A percentile compares a stretch with the other conserved stretches of the same genome.
These are phyloP conservation scores for Tricholoma hemisulphureum DNA, from an alignment of 768 basidiomycete genomes.

Conservation along the genomic window DNA sequence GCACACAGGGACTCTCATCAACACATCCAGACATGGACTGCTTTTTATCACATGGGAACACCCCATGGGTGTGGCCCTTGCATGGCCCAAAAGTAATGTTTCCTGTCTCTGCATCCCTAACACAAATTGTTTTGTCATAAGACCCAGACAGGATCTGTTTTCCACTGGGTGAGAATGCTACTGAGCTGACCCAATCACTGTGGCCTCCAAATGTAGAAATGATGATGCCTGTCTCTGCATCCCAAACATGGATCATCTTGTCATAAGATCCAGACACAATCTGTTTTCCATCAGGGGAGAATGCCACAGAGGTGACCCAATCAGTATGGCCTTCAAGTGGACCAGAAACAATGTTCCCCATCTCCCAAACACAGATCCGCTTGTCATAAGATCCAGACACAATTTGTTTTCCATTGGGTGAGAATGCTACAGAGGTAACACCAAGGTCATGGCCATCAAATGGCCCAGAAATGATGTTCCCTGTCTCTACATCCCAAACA, in stretches of 20 bases:
- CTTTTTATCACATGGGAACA: slow-evolving; percentile 4
- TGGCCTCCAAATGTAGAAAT: neutral
- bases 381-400: too few species aligned
- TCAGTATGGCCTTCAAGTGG: neutral
- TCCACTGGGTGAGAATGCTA: neutral
- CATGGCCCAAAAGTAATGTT: neutral
- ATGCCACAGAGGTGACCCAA: neutral
- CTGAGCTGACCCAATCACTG: neutral
- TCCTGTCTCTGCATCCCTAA: neutral
- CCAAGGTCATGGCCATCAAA: too few species aligned
- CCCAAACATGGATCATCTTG: neutral
- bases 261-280: neutral
- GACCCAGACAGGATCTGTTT: neutral
- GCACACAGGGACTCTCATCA: neutral
- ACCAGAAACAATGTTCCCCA: too few species aligned
- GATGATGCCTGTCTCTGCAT: neutral
- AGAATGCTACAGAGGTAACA: too few species aligned
- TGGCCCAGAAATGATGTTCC: too few species aligned
- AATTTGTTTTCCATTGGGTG: too few species aligned
- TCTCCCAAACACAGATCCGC: neutral
- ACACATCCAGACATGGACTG: neutral
- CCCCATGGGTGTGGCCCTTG: neutral
- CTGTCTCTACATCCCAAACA: too few species aligned
- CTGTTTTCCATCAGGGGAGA: too few species aligned
- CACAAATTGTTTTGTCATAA: neutral